Base-by-base conservation (phyloP, 768 basidiomycete species). In the Rhizopogon roseolus region DNA sequence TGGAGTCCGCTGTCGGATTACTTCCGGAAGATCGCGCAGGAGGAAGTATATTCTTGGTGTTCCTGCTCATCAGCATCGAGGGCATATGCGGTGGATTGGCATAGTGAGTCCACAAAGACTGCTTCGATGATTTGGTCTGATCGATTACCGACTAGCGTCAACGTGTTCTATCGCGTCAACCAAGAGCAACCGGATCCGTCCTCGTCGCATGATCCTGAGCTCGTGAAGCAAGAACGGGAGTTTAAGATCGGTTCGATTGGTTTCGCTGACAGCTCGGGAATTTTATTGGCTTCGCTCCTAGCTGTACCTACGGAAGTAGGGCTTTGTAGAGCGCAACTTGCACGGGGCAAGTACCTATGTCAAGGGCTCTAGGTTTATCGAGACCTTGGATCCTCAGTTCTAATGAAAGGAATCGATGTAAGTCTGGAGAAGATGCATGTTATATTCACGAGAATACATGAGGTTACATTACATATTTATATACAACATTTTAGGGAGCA, bases 31-130 rank as follows among this genome's bases (percentile, higher is more conserved):
- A 74, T 6, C 60, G 69, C 7, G 59, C 73, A 36, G 73, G 73
- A 16, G 50, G 76, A 40, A 84, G 77, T 54, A 82, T 93, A 57
- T 62, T 76, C 14, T 62, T 85, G 19, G 86, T 92, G 3, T 90
- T 93, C 64, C 37, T 81, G 10, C 78, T 97, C 43, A 85, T 99
- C 61, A 84, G 88, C 57, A 56, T 92, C 7, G 96, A 99, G 67
- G 96, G 96, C 3, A 76, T 97, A 41, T 96, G 93, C 58, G 96
- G 96, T 29, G 96, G 96, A 5, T 76, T 88, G 10, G 93, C 92
- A 14, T 98, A 97, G 91, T 92, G 62, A 66, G 89, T 76, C 22
- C 22, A 22, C 29, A 16, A 2, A 45, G 22, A 22, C 32, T 11
- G 16, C 40, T 55, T 29, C 29, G 8, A 29, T 29, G 6, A 42